Percentiles rank a stretch among this genome's conserved stretches.
phyloP scores from a whole-genome alignment of 2,329 filamentous ascomycete species.

The Botrytis squamosa region DNA sequence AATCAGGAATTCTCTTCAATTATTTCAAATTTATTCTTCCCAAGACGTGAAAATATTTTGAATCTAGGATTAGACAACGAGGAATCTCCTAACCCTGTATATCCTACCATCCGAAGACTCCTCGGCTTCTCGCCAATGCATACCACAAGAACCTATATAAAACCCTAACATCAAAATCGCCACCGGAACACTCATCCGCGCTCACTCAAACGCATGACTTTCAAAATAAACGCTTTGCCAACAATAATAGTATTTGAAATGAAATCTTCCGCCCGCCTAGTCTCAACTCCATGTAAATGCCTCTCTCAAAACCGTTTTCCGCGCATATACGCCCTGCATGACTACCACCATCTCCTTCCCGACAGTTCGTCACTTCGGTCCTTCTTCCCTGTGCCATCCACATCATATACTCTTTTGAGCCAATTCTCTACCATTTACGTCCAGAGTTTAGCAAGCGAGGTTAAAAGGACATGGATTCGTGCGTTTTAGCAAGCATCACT shows the following conservation, averaged over 20 bases:
- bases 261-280: no score
- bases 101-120: not conserved
- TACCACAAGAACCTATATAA: not conserved
- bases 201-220: not conserved
- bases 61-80: not conserved
- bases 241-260: not conserved
- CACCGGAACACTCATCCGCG: conserved; percentile 1
- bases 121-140: not conserved
- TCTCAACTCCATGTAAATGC: not conserved
- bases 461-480: not conserved
- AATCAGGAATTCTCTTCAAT: not conserved
- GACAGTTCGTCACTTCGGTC: not conserved
- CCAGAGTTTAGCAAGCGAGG: not conserved
- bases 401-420: not conserved
- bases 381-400: not conserved
- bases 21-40: no score
- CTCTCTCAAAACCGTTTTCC: not conserved
- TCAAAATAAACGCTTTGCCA: not conserved
- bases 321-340: not conserved
- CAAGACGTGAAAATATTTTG: not conserved
- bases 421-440: not conserved
- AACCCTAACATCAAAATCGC: not conserved
- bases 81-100: no score
- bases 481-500: not conserved
- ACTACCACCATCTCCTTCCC: not conserved